A percentile compares a stretch with the other conserved stretches of the same genome.
phyloP scores from a whole-genome alignment of 768 basidiomycete species.

The Termitomyces eurrhizus region DNA sequence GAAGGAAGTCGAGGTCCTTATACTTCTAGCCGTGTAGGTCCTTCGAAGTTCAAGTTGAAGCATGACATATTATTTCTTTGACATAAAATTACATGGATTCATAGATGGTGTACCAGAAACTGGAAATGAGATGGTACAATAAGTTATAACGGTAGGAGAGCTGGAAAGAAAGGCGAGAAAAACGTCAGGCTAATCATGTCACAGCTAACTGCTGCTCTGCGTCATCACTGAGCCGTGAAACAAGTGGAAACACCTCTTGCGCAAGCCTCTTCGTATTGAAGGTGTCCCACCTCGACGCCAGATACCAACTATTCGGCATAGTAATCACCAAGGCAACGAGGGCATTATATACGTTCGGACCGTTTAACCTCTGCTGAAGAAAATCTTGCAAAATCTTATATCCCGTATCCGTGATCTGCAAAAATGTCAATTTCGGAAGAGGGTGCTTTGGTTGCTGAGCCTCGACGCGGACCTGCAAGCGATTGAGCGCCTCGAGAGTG shows the following conservation, averaged over 20 bases:
- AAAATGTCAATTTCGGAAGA: neutral
- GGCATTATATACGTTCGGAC: neutral
- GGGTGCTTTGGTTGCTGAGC: neutral
- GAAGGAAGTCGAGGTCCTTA: too few relatives aligned
- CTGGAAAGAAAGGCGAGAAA: neutral
- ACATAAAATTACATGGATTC: neutral
- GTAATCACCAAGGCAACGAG: neutral
- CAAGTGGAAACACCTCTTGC: neutral
- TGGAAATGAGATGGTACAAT: neutral
- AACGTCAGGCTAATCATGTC: neutral
- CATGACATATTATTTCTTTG: neutral
- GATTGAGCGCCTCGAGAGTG: slow-evolving; percentile 3
- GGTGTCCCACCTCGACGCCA: neutral
- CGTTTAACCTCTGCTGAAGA: neutral
- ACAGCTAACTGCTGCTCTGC: neutral
- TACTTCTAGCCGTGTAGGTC: too few relatives aligned
- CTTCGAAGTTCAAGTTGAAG: too few relatives aligned
- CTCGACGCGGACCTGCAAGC: neutral
- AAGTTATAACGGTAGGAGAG: neutral
- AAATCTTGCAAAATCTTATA: neutral
- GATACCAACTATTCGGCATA: neutral
- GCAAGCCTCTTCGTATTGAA: neutral
- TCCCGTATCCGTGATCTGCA: neutral
- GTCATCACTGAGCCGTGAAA: neutral
- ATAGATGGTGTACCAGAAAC: neutral